phyloP scores from a whole-genome alignment of 108 stramenopile genomes.

The Heterococcus sp. region DNA sequence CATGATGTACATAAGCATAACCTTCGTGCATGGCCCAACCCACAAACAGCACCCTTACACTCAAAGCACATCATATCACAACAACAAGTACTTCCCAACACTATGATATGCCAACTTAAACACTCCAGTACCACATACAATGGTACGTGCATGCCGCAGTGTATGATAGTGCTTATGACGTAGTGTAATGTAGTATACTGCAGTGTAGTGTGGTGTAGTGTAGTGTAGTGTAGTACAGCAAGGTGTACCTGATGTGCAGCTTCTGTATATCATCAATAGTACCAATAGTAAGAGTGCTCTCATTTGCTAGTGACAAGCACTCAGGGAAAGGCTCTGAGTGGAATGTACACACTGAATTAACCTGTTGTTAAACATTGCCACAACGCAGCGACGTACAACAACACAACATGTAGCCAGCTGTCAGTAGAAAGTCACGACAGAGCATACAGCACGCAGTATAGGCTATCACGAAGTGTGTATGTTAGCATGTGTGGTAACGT shows the following conservation, averaged over 20 bases:
- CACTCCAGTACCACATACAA: neutral
- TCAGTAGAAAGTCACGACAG: too few relatives aligned
- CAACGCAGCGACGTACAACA: too few relatives aligned
- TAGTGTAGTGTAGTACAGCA: conserved; percentile 22
- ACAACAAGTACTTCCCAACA: neutral
- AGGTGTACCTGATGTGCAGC: conserved; percentile 84
- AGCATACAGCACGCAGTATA: neutral
- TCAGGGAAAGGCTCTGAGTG: conserved; percentile 65
- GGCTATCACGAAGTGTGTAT: neutral
- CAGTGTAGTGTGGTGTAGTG: neutral
- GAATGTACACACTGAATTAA: conserved; percentile 57
- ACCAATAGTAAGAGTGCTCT: conserved; percentile 77
- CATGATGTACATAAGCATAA: too few relatives aligned
- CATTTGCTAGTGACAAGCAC: conserved; percentile 86
- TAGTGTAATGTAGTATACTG: neutral
- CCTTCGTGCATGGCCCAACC: too few relatives aligned
- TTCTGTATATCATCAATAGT: conserved; percentile 96
- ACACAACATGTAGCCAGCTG: too few relatives aligned
- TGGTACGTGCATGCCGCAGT: neutral
- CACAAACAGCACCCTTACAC: too few relatives aligned
- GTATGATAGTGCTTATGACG: neutral
- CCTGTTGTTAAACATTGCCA: conserved; percentile 14
- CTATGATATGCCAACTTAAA: too few relatives aligned
- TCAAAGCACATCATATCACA: too few relatives aligned
- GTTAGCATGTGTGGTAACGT: neutral